Evolutionary conservation across 1,284 basidiomycete genomes (phyloP), one percentile per base, ranked within the genome.

Genomic region (Trametes versicolor): DNA sequence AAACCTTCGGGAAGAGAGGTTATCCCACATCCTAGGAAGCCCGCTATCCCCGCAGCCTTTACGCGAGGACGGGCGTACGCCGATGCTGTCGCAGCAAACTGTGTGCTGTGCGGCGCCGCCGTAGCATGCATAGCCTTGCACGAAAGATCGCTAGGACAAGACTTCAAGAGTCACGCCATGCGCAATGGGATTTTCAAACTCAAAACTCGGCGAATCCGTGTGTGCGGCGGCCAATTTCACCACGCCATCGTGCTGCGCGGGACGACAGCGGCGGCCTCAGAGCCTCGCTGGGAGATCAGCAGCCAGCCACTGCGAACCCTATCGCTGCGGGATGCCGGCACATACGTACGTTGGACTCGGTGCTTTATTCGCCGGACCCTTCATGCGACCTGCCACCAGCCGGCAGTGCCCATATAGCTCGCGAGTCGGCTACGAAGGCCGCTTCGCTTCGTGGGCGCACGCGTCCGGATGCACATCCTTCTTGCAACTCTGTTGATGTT

Each of bases 311-410:
- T 10, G 25, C 25, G 25, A 49, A 27, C 25, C 19, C 50, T 2
- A 13, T 36, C 50, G 50, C 50, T 51, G 50, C 50, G 50, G 29
- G 17, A 36, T 51, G 50, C 50, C 50, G 50, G 7, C 19, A 51
- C 8, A 10, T 7, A 2, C 7, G 32, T 51, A 29, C 29, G 50
- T 17, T 51, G 29, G 32, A 7, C 9, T 36, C 55, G 55, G 55
- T 57, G 43, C 23, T 34, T 25, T 25, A 57, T 48, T 48, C 55
- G 45, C 55, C 55, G 55, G 45, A 36, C 13, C 19, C 7, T 57
- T n/a, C 27, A 15, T 57, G 19, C 54, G 23, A 29, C 15, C 15
- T n/a, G 50, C 50, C 50, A 51, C 6, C 32, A 19, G 1, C 9
- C 19, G 25, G 50, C 29, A 23, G 47, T 27, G 47, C 9, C 47